These are phyloP conservation scores for Wallacemonas rigidus DNA, from an alignment of 208 protist genomes.

Conservation along the genomic window DNA sequence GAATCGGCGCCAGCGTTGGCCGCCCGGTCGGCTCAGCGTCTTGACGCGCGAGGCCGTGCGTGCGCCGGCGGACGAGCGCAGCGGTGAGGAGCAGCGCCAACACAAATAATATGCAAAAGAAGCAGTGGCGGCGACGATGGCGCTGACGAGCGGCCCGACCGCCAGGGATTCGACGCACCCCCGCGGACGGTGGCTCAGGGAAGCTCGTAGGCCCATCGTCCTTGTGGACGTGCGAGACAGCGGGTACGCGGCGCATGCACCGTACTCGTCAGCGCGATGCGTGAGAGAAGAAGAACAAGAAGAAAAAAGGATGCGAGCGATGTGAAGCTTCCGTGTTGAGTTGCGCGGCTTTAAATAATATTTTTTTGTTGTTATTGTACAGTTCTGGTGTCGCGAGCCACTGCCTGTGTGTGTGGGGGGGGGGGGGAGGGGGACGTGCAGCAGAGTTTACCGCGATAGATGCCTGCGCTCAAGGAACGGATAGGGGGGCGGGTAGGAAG, in stretches of 20 bases:
- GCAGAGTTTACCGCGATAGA: too few species aligned
- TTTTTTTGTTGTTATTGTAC: neutral
- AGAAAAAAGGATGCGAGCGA: neutral
- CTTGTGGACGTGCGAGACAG: conserved; percentile 1
- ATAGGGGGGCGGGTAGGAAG: too few species aligned
- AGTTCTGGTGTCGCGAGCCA: too few species aligned
- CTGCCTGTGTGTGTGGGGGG: too few species aligned
- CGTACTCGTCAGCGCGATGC: neutral
- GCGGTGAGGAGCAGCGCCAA: neutral
- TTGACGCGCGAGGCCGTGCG: conserved; percentile 19
- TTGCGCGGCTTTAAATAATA: neutral
- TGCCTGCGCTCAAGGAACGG: too few species aligned
- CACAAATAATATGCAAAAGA: neutral
- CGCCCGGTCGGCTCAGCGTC: conserved; percentile 3
- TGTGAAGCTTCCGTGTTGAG: too few species aligned
- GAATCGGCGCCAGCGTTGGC: too few species aligned
- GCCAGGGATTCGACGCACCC: neutral
- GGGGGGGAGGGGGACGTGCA: too few species aligned
- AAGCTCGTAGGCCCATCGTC: neutral
- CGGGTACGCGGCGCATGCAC: conserved; percentile 10
- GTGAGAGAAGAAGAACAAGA: neutral
- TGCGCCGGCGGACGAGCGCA: conserved; percentile 15
- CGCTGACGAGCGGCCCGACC: neutral
- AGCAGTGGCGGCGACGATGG: neutral
- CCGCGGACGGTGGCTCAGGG: conserved; percentile 1